Base-by-base conservation (phyloP, 2,329 filamentous ascomycete species). In the Helotiales sp. region DNA sequence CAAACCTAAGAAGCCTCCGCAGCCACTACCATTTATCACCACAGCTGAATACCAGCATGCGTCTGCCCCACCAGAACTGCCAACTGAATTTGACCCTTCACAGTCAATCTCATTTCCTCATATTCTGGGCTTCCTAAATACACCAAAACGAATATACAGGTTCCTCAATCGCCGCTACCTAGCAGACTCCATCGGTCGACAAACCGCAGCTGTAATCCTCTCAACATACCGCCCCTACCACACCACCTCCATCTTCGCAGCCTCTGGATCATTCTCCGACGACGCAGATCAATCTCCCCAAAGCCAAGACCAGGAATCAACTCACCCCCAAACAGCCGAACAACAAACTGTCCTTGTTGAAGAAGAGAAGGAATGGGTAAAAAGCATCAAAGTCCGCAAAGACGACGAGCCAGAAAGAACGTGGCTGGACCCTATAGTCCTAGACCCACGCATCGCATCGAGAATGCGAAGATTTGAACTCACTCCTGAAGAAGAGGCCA, bases 61-160 rank as follows among this genome's bases (percentile, higher is more conserved):
- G 38, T 69, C 76, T 24, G 79, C 92, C 51, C 87, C 93, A 0
- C 71, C 79, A 29, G 78, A 81, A 44, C 82, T 89, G 42, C 93
- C 93, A 3, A 70, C 78, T 61, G 83, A 87, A 58, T 85, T 99
- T 69, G 83, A 87, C 34, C 91, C 91, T 42, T 86, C 88, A 5
- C 79, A 82, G 24, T 81, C 89, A 13, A 81, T 99, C 59, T 79
- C 84, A 40, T 90, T 96, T 73, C 93, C 93, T 1, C 93, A 98
- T 72, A 83, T 97, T 58, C 87, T 99, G 29, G 95, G 95, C 59
- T 96, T 99, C 79, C 78, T 90, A 62, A 93, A 95, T 76, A 97
- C 93, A 2, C 90, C 92, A 0, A 89, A 87, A 63, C 88, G 95
- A 59, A 80, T 98, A 60, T 89, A 89, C 70, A 89, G 95, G 63